Conservation (phyloP, 371 early-diverging fungal genomes). For the Mortierella sp. region DNA sequence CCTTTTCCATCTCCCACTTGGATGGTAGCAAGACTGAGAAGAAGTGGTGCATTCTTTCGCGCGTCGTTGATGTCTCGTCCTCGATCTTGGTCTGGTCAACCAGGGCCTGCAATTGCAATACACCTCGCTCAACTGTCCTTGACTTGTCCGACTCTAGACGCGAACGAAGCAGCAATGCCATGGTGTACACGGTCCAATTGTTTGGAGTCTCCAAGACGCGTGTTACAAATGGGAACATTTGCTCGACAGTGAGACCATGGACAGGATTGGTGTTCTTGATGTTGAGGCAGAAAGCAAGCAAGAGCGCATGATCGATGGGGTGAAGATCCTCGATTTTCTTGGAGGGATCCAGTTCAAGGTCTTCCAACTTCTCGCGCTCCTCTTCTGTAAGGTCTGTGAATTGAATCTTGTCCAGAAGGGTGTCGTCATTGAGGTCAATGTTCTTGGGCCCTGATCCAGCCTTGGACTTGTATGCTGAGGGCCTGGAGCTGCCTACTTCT, state of each 20-base stretch:
- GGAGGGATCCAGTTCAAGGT: slow-evolving; percentile 50
- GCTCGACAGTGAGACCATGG: slow-evolving; percentile 91
- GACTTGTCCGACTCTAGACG: slow-evolving; percentile 89
- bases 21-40: slow-evolving; percentile 84
- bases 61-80: slow-evolving; percentile 76
- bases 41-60: slow-evolving; percentile 84
- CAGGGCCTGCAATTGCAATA: slow-evolving; percentile 91
- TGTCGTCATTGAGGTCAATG: slow-evolving; percentile 90
- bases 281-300: slow-evolving; percentile 91
- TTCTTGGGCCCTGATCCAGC: slow-evolving; percentile 67
- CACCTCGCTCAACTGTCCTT: slow-evolving; percentile 92
- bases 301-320: slow-evolving; percentile 87
- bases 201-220: slow-evolving; percentile 92
- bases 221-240: slow-evolving; percentile 92
- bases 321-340: slow-evolving; percentile 63
- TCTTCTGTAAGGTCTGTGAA: slow-evolving; percentile 58
- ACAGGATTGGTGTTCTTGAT: slow-evolving; percentile 93
- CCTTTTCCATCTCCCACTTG: slow-evolving; percentile 95
- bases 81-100: slow-evolving; percentile 87
- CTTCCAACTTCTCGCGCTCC: slow-evolving; percentile 47
- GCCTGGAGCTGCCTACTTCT: slow-evolving; percentile 47
- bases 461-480: slow-evolving; percentile 34
- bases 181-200: slow-evolving; percentile 97
- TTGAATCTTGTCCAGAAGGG: slow-evolving; percentile 83
- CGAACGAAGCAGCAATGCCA: slow-evolving; percentile 89